Percentiles rank a stretch among this genome's conserved stretches.
Evolutionary conservation across 768 basidiomycete genomes (phyloP).

Genomic region (Lactarius tabidus): DNA sequence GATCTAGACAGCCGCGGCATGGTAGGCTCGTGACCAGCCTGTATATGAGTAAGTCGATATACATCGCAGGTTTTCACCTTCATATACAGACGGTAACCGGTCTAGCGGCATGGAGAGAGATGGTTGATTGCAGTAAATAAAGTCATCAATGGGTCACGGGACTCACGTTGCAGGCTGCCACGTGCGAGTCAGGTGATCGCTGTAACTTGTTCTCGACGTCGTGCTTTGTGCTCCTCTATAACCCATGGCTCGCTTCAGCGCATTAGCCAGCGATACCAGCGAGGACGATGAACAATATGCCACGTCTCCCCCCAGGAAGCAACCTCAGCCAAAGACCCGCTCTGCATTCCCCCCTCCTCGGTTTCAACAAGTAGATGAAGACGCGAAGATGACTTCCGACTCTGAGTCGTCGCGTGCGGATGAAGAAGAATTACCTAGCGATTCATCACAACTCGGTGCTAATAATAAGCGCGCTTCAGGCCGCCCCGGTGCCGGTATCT

Average conservation of each 20-base stretch:
- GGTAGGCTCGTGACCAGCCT: no score
- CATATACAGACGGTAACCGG: no score
- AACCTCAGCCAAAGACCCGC: conserved; percentile 4
- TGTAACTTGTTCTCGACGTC: neutral
- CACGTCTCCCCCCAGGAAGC: conserved; percentile 7
- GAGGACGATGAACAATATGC: conserved; percentile 23
- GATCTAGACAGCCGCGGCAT: neutral
- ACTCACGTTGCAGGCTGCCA: neutral
- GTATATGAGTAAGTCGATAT: no score
- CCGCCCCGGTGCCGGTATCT: neutral
- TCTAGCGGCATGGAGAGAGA: no score
- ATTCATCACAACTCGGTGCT: conserved; percentile 27
- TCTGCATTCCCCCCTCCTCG: neutral
- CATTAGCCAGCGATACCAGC: conserved; percentile 25
- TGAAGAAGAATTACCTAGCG: conserved; percentile 44
- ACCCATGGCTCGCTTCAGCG: conserved; percentile 26
- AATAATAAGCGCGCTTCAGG: conserved; percentile 3
- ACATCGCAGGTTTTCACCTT: no score
- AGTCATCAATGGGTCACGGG: neutral
- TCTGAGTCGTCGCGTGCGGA: conserved; percentile 45
- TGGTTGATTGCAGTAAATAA: neutral
- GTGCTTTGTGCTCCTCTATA: neutral
- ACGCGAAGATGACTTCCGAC: conserved; percentile 19
- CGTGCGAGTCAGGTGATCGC: conserved; percentile 6
- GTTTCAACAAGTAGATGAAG: conserved; percentile 8